phyloP scores from a whole-genome alignment of 495 filamentous ascomycete species.

The Darksidea phi region DNA sequence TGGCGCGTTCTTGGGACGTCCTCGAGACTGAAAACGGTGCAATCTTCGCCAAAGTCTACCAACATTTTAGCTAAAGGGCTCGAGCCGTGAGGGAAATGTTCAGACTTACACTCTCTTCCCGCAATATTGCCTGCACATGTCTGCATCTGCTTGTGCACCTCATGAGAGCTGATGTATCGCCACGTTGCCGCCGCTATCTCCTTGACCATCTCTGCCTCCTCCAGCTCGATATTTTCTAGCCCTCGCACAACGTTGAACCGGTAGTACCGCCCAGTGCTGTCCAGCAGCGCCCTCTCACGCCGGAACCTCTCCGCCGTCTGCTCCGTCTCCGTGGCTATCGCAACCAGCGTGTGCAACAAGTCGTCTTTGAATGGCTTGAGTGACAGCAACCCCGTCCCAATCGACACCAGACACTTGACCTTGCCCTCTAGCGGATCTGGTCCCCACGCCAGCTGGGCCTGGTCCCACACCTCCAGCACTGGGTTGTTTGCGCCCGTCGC shows the following conservation, averaged over 20 bases:
- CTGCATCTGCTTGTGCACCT: slow-evolving; percentile 16
- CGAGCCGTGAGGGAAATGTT: no score
- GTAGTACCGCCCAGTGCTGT: slow-evolving; percentile 8
- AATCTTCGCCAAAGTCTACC: no score
- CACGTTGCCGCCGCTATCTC: slow-evolving; percentile 15
- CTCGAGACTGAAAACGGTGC: no score
- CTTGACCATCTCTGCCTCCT: slow-evolving; percentile 4
- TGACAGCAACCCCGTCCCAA: slow-evolving; percentile 23
- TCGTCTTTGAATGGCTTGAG: slow-evolving; percentile 18
- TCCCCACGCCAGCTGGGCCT: slow-evolving; percentile 23
- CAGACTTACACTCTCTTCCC: slow-evolving; percentile 29
- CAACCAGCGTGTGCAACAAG: slow-evolving; percentile 3
- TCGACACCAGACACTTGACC: slow-evolving; percentile 48
- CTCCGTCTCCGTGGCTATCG: slow-evolving; percentile 26
- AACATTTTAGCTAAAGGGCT: no score
- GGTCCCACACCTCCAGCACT: slow-evolving; percentile 11
- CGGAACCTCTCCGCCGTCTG: slow-evolving; percentile 22
- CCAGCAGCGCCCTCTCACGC: not conserved
- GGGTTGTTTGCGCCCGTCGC: slow-evolving; percentile 27
- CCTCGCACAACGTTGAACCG: slow-evolving; percentile 21
- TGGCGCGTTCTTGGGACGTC: no score
- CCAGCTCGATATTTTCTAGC: slow-evolving; percentile 23
- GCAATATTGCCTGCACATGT: slow-evolving; percentile 24
- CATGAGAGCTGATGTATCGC: slow-evolving; percentile 12
- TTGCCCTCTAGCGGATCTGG: slow-evolving; percentile 38